Conservation (phyloP, 2,329 filamentous ascomycete species). For the Fusarium tuaranense region DNA sequence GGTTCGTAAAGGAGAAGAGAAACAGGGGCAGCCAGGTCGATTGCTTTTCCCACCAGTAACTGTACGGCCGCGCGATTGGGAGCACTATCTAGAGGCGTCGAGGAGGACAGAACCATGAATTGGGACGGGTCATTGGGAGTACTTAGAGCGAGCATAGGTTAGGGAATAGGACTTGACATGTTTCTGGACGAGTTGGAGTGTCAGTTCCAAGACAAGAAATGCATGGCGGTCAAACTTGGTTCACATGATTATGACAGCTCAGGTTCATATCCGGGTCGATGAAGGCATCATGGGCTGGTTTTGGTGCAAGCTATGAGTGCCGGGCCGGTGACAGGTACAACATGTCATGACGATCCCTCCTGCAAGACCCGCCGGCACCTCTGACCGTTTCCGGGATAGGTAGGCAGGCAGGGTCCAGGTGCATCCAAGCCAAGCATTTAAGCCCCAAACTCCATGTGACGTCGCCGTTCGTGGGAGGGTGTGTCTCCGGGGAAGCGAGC, state of each 20-base stretch:
- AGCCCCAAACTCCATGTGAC: conserved; percentile 9
- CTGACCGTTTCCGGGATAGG: background rate
- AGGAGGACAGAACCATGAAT: conserved; percentile 22
- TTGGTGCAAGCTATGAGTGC: background rate
- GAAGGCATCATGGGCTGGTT: background rate
- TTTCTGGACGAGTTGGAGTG: background rate
- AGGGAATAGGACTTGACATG: conserved; percentile 14
- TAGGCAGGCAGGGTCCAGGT: background rate
- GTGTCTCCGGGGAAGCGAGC: conserved; percentile 5
- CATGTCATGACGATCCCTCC: background rate
- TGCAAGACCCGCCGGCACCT: conserved; percentile 8
- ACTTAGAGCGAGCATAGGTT: conserved; percentile 41
- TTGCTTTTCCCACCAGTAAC: conserved; percentile 7
- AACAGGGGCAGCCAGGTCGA: conserved; percentile 3
- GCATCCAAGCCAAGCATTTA: background rate
- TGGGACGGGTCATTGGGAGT: conserved; percentile 28
- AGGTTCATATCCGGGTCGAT: background rate
- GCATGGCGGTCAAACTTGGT: background rate
- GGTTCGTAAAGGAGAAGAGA: background rate
- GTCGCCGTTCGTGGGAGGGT: conserved; percentile 3
- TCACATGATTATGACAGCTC: background rate
- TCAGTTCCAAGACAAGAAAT: background rate
- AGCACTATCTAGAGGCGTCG: conserved; percentile 30
- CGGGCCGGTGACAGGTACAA: conserved; percentile 2
- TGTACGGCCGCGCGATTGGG: conserved; percentile 8